Base-by-base conservation (phyloP, 2,329 filamentous ascomycete species). In the Trichoderma cornu-damae region DNA sequence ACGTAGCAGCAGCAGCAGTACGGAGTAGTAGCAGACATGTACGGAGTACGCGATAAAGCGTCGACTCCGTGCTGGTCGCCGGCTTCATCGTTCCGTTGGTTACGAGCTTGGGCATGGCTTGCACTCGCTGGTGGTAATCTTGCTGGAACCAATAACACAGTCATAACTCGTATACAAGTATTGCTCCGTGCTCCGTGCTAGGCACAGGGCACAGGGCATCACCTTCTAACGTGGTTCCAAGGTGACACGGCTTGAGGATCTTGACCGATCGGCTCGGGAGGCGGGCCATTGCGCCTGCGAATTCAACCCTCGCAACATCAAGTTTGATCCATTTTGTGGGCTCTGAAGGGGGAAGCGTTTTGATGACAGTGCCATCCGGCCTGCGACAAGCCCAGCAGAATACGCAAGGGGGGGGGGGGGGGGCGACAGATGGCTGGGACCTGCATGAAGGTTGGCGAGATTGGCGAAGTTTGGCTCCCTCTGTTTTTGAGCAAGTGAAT, bases 41-140 rank as follows among this genome's bases (percentile, higher is more conserved):
- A 55, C 51, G 51, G 51, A 55, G 51, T 47, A 47, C 51, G 42
- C 51, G 51, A 47, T n/a, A 18, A 26, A 46, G 32, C 30, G 34
- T 54, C 51, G 40, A 20, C 51, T 18, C 4, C 46, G 40, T 44
- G 40, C 40, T 54, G 28, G 40, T 37, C 30, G 30, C 51, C 40
- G 51, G 51, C 51, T 54, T 54, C 51, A 37, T 54, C 40, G 40
- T 37, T 46, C 51, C 51, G 51, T 34, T 37, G 51, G 51, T 26
- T 35, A 35, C 30, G 46, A 14, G 40, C 37, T 34, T 37, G 42
- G 38, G 42, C n/a, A 53, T 44, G n/a, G 50, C 50, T 38, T 47
- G 51, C 51, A 43, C 22, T 55, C n/a, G n/a, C n/a, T n/a, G n/a
- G n/a, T n/a, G n/a, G n/a, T 43, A 47, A 46, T 47, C 42, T 54